Base-by-base conservation (phyloP, 2,329 filamentous ascomycete species). In the Coleophoma eucalyptorum region DNA sequence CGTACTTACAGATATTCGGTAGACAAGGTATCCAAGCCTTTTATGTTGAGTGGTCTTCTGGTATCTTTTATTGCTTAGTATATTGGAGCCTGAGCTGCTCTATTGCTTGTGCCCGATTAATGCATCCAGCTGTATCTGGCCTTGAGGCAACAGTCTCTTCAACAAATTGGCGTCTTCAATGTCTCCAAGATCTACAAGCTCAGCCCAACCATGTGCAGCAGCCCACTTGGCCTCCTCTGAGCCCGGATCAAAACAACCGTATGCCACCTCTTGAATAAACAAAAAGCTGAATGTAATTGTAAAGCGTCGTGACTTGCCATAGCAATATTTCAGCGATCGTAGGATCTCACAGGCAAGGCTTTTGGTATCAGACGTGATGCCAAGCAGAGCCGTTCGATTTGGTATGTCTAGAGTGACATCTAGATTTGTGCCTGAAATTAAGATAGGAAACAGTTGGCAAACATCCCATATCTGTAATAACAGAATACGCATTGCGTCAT, bases 261-360 rank as follows among this genome's bases (percentile, higher is more conserved):
- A 53, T 50, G 53, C 51, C 4, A 53, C 51, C 11, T 53, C 45
- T 44, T 50, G 48, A 43, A 52, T 48, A 37, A 51, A 55, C 21
- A 50, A 43, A 15, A 53, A 48, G 19, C 48, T 53, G 13, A 31
- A 50, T 42, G 48, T 43, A 37, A 41, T 40, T 38, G 49, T 49
- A 38, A 53, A 53, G 5, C 48, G 48, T 43, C 34, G 44, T 10
- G 20, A 50, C 20, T 48, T 45, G 31, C 40, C 21, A 35, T 55
- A 53, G 18, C 38, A 46, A 46, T 50, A 53, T 51, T 41, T 37
- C 12, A 51, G 21, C n/a, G 49, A 51, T 12, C 44, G 43, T 12
- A 53, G 10, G 38, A 48, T 48, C 20, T 51, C 51, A 31, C 40
- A 21, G 15, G 49, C 49, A 21, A 53, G 51, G 13, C 43, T 11